These are phyloP conservation scores for Clonostachys byssicola DNA, from an alignment of 2,329 filamentous ascomycete species.

Conservation along the genomic window DNA sequence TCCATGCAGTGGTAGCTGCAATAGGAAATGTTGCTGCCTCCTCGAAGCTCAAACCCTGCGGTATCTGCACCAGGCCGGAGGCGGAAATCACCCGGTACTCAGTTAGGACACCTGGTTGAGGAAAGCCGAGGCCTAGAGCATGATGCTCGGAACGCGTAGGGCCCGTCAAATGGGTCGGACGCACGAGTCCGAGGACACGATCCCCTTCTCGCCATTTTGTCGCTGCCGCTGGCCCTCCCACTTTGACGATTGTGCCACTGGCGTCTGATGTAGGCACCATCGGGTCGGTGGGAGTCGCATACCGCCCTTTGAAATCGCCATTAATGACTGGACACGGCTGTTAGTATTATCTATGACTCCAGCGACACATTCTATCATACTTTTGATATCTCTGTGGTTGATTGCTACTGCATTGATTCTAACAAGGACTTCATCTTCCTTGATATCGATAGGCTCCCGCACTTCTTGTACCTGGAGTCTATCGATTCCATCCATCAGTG, in stretches of 20 bases:
- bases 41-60: conserved; percentile 8
- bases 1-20: conserved; percentile 10
- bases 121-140: conserved; percentile 1
- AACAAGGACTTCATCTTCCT: conserved; percentile 3
- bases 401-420: conserved; percentile 1
- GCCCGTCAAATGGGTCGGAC: conserved; percentile 5
- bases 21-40: conserved; percentile 9
- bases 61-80: conserved; percentile 7
- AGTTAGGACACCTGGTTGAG: conserved; percentile 2
- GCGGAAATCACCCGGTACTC: conserved; percentile 10
- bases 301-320: not conserved
- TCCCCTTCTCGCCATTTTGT: conserved; percentile 7
- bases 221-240: not conserved
- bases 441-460: not conserved
- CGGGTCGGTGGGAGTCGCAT: not conserved
- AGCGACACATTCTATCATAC: not conserved
- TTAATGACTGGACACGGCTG: conserved; percentile 1
- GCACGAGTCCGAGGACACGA: conserved; percentile 6
- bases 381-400: conserved; percentile 2
- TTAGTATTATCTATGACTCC: not conserved
- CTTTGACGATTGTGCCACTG: conserved; percentile 1
- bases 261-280: conserved; percentile 2
- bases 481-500: conserved; percentile 2
- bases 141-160: conserved; percentile 5
- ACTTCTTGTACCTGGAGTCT: not conserved